Evolutionary conservation across 2,329 filamentous ascomycete genomes (phyloP).

Genomic region (Bipolaris zeicola): DNA sequence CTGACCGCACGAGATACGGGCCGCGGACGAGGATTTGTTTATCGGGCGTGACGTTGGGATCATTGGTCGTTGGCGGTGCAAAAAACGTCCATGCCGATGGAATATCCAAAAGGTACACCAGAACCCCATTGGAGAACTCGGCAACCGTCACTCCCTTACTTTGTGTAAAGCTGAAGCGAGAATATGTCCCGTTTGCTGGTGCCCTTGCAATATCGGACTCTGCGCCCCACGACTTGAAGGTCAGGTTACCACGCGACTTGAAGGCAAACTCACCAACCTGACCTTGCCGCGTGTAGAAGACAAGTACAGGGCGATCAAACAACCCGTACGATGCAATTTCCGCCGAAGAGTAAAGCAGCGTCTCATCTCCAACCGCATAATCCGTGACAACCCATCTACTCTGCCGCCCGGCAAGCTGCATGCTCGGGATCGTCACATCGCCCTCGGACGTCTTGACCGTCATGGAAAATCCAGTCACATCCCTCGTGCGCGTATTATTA

Average conservation of each 20-base stretch:
- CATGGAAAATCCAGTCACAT: constrained; percentile 54
- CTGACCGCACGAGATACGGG: constrained; percentile 47
- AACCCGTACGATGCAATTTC: constrained; percentile 58
- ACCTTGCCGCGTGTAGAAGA: constrained; percentile 57
- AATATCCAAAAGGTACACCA: constrained; percentile 61
- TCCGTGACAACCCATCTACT: constrained; percentile 62
- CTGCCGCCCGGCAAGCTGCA: constrained; percentile 59
- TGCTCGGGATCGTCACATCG: constrained; percentile 50
- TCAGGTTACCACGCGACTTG: constrained; percentile 48
- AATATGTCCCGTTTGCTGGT: constrained; percentile 19
- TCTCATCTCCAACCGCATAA: constrained; percentile 56
- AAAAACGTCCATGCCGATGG: constrained; percentile 63
- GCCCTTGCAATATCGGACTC: constrained; percentile 45
- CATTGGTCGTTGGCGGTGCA: constrained; percentile 55
- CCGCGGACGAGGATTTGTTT: constrained; percentile 50
- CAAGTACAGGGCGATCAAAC: constrained; percentile 56
- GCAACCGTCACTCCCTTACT: constrained; percentile 54
- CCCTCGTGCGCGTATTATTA: constrained; percentile 52
- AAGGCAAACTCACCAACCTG: constrained; percentile 59
- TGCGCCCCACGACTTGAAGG: constrained; percentile 51
- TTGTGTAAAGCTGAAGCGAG: constrained; percentile 56
- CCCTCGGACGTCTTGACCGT: constrained; percentile 57
- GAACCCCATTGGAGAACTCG: constrained; percentile 56
- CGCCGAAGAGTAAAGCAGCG: constrained; percentile 58
- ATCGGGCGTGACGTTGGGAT: constrained; percentile 53